Evolutionary conservation across 257 asterid species (phyloP), one percentile per base, ranked within the genome.

Genomic region (Avicennia marina): DNA sequence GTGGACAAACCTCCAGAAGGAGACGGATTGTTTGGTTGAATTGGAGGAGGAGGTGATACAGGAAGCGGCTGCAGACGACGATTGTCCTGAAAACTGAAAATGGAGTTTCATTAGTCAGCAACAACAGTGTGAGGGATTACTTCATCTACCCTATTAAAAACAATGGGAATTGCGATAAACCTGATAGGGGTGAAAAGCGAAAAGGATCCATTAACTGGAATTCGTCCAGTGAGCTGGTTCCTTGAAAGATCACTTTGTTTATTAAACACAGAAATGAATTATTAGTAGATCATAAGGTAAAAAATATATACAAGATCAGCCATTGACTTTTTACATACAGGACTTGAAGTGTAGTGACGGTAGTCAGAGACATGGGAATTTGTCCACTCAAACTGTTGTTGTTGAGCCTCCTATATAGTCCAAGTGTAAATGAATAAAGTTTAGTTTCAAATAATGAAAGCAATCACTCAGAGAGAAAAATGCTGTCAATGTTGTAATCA

Each of bases 141-240:
- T 2, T 3, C 7, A 29, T 29, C 3, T 29, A 7, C 33, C 33
- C 3, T 29, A 29, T 29, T 29, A 29, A 29, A 7, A 29, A 29
- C 7, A 29, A 29, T 2, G 7, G 7, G 5, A 29, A 29, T 29
- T 29, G 33, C 3, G 33, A 33, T 57, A 64, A 68, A 91, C 98
- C 98, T 91, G 83, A 88, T 81, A 64, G 97, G 97, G 65, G 97
- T 88, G 72, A 91, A 88, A 52, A 83, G 87, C 57, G 73, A 74
- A 73, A 91, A 91, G 69, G 98, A 91, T 66, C 98, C 98, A 69
- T 83, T 83, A 48, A 72, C 66, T 33, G 98, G 98, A 73, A 72
- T 78, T 52, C 17, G 56, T 47, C 98, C 98, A 2, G 74, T 51
- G 51, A 91, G 77, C 0, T 17, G 9, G 72, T 91, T 91, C 72